Evolutionary conservation across 1,284 basidiomycete genomes (phyloP), one percentile per base, ranked within the genome.

Genomic region (Papiliotrema terrestris): DNA sequence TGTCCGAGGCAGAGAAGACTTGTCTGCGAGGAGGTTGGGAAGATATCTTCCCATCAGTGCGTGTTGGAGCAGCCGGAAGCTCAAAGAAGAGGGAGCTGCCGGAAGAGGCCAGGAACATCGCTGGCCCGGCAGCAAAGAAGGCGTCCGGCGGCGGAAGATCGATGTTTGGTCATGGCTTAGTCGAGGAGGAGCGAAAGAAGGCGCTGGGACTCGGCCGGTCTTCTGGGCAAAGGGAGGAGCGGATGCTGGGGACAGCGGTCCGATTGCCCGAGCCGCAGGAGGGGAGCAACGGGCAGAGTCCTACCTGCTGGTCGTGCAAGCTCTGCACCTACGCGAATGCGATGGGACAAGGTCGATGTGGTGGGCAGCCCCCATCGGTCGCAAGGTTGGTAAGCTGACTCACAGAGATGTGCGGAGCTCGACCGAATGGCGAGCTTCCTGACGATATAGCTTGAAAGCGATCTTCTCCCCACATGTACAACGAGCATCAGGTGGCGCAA

Each of bases 271-370:
- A 38, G 36, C 36, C 5, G 37, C 5, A 8, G 19, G 26, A 13
- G 13, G 26, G 25, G 54, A 15, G 54, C 58, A 45, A 55, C 56
- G 6, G n/a, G 25, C 26, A 38, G 38, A 17, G 60, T n/a, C n/a
- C n/a, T n/a, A n/a, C n/a, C n/a, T 32, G 54, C 9, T 74, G 72
- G 63, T 42, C 52, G 15, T 71, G 69, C 45, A 32, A 47, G n/a
- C 11, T 61, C 3, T 74, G 72, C 49, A 73, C 69, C 1, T 72
- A 56, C 38, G 49, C 60, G 49, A 74, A 74, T 49, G 26, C 61
- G 2, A 37, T 49, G 14, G 68, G 63, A 53, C 68, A 66, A 32
- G 65, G 62, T 1, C 47, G 65, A 39, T 71, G 72, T 42, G 71
- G 72, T 74, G 57, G 62, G 72, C 67, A 2, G 1, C 4, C 25